These are phyloP conservation scores for Stentor coeruleus DNA, from an alignment of 73 alveolate species.

Conservation along the genomic window DNA sequence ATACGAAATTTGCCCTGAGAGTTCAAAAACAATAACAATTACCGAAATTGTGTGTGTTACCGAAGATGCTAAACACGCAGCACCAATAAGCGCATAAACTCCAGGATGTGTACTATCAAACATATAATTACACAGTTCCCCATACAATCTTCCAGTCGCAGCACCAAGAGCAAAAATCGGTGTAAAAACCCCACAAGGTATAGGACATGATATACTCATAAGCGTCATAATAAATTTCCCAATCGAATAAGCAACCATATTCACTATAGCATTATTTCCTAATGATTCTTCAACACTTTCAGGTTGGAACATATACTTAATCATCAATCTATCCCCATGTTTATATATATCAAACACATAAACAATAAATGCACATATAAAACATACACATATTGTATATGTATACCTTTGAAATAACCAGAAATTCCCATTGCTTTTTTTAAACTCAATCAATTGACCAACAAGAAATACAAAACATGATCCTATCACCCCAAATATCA, in stretches of 20 bases:
- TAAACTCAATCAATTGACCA: constrained; percentile 31
- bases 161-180: constrained; percentile 64
- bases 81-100: constrained; percentile 71
- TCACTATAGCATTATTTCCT: not conserved
- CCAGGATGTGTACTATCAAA: constrained; percentile 38
- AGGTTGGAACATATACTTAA: not conserved
- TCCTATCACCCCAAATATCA: constrained; percentile 66
- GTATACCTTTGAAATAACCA: not conserved
- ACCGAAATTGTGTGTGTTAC: constrained; percentile 85
- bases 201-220: constrained; percentile 50
- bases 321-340: not conserved
- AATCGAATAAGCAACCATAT: not conserved
- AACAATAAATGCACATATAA: not conserved
- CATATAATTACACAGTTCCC: constrained; percentile 17
- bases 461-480: constrained; percentile 47
- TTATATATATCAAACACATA: too few relatives aligned
- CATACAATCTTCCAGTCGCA: constrained; percentile 64
- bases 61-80: constrained; percentile 80
- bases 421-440: constrained; percentile 1
- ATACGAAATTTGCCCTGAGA: constrained; percentile 70
- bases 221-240: constrained; percentile 39
- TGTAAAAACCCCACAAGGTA: constrained; percentile 65
- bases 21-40: constrained; percentile 87
- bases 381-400: not conserved
- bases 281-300: not conserved